A percentile compares a stretch with the other conserved stretches of the same genome.
Conservation (phyloP, 768 basidiomycete genomes). For the Ramaria sp. region DNA sequence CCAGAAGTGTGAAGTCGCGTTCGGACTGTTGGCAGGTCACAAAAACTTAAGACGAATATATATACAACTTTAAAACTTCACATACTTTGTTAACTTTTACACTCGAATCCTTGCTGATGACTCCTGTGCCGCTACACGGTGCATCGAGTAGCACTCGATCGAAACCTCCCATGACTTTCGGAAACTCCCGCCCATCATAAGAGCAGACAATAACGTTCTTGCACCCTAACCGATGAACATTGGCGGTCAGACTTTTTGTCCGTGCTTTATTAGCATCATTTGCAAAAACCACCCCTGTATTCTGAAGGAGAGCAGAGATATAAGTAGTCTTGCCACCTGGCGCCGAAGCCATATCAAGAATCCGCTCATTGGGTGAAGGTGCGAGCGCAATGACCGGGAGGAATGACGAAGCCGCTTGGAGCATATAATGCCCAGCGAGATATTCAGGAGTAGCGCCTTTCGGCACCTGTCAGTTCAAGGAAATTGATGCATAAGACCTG, state of each 20-base stretch:
- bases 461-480: neutral
- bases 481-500: neutral
- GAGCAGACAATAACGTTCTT: conserved; percentile 97
- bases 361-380: conserved; percentile 86
- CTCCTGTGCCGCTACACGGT: conserved; percentile 96
- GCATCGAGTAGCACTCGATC: conserved; percentile 96
- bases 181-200: conserved; percentile 95
- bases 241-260: conserved; percentile 93
- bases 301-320: conserved; percentile 92
- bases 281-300: conserved; percentile 95
- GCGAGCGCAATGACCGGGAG: conserved; percentile 95
- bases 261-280: conserved; percentile 93
- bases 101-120: conserved; percentile 94
- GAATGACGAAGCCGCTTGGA: conserved; percentile 97
- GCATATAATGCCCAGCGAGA: conserved; percentile 98
- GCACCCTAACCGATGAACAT: conserved; percentile 93
- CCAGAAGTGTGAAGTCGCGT: conserved; percentile 91
- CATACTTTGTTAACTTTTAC: conserved; percentile 97
- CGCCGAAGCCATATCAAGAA: conserved; percentile 97
- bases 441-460: conserved; percentile 95
- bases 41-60: neutral
- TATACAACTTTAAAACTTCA: conserved; percentile 1
- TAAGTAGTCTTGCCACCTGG: conserved; percentile 98
- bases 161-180: conserved; percentile 97
- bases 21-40: conserved; percentile 51